A percentile compares a stretch with the other conserved stretches of the same genome.
These are phyloP conservation scores for Conringia planisiliqua DNA, from an alignment of 345 rosid genomes.

Conservation along the genomic window DNA sequence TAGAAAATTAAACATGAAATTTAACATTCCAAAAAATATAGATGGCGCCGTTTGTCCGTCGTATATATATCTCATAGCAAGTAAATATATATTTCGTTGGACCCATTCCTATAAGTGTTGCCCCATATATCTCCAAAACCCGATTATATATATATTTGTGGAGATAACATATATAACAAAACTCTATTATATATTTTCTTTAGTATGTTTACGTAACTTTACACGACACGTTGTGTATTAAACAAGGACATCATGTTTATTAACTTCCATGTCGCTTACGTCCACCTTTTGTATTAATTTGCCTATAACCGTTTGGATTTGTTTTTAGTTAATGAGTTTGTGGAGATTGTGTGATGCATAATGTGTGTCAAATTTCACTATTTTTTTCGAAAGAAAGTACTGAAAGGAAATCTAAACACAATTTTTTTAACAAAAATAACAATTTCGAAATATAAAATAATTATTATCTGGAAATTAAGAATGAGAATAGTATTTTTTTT, in stretches of 20 bases:
- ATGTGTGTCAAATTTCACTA: background rate
- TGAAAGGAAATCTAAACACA: conserved; percentile 1
- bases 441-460: too few relatives aligned
- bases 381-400: background rate
- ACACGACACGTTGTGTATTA: conserved; percentile 9
- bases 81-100: conserved; percentile 1
- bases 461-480: too few relatives aligned
- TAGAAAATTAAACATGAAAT: background rate
- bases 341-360: conserved; percentile 1
- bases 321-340: background rate
- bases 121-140: background rate
- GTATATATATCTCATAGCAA: background rate
- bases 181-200: background rate
- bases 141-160: background rate
- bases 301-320: background rate
- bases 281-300: conserved; percentile 9
- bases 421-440: background rate
- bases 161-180: conserved; percentile 8
- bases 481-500: too few relatives aligned
- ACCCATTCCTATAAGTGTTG: background rate
- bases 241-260: conserved; percentile 17
- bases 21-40: background rate
- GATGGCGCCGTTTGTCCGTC: background rate
- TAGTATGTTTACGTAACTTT: conserved; percentile 1
- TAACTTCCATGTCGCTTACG: conserved; percentile 13